Conservation (phyloP, 2,329 filamentous ascomycete species). For the Sarocladium strictum region DNA sequence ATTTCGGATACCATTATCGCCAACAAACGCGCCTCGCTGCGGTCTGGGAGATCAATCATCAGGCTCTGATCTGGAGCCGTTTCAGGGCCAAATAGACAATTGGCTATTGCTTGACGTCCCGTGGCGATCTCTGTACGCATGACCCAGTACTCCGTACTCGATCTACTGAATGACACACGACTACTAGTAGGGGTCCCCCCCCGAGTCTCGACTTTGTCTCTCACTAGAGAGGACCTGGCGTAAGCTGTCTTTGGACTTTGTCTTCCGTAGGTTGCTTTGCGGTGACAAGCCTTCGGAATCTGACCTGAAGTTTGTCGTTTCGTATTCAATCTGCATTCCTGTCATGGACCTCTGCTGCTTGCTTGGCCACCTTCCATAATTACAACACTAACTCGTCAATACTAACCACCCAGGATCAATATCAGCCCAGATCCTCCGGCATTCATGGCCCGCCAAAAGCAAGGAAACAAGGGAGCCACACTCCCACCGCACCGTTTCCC, state of each 20-base stretch:
- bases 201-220: neutral
- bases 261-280: no score
- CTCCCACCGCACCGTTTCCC: neutral
- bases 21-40: no score
- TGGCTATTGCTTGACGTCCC: no score
- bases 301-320: neutral
- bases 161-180: slow-evolving; percentile 1
- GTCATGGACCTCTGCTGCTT: neutral
- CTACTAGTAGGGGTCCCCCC: neutral
- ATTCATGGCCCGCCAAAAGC: neutral
- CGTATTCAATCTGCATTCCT: neutral
- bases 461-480: neutral
- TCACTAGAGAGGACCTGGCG: no score
- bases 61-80: no score
- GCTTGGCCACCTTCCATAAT: no score
- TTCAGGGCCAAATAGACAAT: no score
- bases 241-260: no score
- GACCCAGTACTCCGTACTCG: neutral
- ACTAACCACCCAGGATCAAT: neutral
- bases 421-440: slow-evolving; percentile 1
- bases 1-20: no score
- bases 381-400: no score
- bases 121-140: neutral
- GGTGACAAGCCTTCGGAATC: neutral
- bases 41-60: no score